Evolutionary conservation across 1,284 basidiomycete species (phyloP), one percentile per base, ranked within the genome.

Genomic region (Puccinia horiana): DNA sequence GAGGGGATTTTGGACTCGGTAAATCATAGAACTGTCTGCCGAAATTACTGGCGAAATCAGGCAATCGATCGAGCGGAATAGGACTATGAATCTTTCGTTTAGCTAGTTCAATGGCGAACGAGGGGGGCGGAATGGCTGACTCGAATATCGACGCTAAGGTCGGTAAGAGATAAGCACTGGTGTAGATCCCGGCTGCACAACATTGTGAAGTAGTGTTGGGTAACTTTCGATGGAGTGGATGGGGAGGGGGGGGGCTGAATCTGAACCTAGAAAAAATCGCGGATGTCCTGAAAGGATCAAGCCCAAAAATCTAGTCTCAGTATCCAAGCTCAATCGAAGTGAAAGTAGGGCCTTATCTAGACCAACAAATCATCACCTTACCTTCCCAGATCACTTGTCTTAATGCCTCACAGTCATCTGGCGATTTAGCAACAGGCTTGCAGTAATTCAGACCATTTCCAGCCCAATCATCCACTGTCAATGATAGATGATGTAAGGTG

Each of bases 391-490:
- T 91, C 54, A 96, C 92, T 32, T 93, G 90, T 81, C 92, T 91
- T 79, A 99, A 88, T 14, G 97, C 96, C 84, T 91, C 88, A 40
- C 96, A 90, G 87, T 99, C 97, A 84, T 93, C 92, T 4, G 96
- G 96, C 85, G 92, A 95, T 88, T 99, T 99, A 40, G 97, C 96
- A 32, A 99, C 93, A 0, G 97, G 97, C 88, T 99, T 99, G 90
- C 97, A 99, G 87, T 94, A 99, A 87, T 98, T 92, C 90, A 94
- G 94, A 0, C 94, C 92, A 88, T 98, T 95, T 8, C 96, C 95
- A 0, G 96, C 96, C 92, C 96, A 98, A 85, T 97, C 94, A 87
- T 99, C 97, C 11, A 99, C 94, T 0, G 94, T 96, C 81, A 99
- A 90, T 56, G 91, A 92, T 54, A 99, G 91, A 87, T 99, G 97